Evolutionary conservation across 2,329 filamentous ascomycete genomes (phyloP).

Genomic region (Arthrobotrys sphaeroides): DNA sequence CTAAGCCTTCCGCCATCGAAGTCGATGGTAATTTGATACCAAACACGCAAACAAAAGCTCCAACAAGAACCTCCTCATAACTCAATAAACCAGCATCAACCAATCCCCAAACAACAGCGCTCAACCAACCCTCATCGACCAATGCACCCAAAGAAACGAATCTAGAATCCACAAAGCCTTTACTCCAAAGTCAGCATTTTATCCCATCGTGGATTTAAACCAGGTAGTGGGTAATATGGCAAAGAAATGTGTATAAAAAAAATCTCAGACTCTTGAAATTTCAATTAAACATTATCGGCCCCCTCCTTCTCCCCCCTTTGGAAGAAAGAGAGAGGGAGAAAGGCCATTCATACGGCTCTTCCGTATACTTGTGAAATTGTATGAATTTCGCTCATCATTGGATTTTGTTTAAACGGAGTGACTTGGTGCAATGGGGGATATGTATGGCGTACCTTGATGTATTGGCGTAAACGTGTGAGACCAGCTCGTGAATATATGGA

Average conservation of each 20-base stretch:
- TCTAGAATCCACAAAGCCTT: no score
- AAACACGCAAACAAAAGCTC: no score
- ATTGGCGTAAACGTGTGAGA: neutral
- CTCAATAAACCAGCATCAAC: no score
- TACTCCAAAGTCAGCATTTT: no score
- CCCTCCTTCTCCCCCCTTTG: neutral
- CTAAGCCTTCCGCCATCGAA: no score
- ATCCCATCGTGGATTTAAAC: no score
- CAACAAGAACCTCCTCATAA: no score
- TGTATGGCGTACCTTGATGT: constrained; percentile 1
- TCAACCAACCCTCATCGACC: no score
- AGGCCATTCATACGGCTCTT: constrained; percentile 54
- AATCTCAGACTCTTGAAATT: constrained; percentile 52
- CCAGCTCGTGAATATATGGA: neutral
- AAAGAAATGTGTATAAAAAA: neutral
- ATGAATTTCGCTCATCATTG: constrained; percentile 54
- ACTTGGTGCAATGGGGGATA: neutral
- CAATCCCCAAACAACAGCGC: no score
- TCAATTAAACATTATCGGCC: constrained; percentile 54
- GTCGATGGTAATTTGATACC: no score
- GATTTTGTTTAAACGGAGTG: constrained; percentile 1
- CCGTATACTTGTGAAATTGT: constrained; percentile 50
- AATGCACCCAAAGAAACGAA: no score
- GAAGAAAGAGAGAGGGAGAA: neutral
- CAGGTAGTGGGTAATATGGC: neutral